These are phyloP conservation scores for Rhynchospora pubera DNA, from an alignment of 176 grass and related monocot genomes.

Conservation along the genomic window DNA sequence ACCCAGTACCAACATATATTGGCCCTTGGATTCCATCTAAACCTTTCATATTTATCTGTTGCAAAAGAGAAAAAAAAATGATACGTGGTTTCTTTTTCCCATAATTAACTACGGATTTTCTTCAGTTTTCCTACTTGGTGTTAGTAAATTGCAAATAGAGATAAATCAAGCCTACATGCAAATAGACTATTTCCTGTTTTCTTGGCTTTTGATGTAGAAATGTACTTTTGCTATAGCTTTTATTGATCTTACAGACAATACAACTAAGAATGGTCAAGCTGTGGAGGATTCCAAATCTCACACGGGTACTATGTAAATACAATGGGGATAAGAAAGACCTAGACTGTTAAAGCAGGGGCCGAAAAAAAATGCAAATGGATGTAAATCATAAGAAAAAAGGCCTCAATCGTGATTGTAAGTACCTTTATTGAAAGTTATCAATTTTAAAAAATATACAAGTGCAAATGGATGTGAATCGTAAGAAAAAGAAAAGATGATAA, in stretches of 20 bases:
- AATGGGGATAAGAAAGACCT: not conserved
- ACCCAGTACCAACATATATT: conserved; percentile 45
- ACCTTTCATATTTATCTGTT: conserved; percentile 52
- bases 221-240: not conserved
- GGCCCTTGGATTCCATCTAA: conserved; percentile 48
- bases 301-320: not conserved
- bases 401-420: not conserved
- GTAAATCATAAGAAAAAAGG: not conserved
- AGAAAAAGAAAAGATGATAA: not conserved
- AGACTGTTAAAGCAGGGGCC: not conserved
- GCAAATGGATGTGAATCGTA: not conserved
- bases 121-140: not conserved
- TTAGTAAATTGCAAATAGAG: not conserved
- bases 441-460: not conserved
- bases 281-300: not conserved
- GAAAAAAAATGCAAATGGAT: not conserved
- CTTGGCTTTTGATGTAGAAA: not conserved
- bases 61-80: not conserved
- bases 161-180: not conserved
- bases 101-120: not conserved
- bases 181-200: not conserved
- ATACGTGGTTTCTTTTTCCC: not conserved
- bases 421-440: not conserved
- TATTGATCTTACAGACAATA: not conserved
- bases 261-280: not conserved